A percentile compares a stretch with the other conserved stretches of the same genome.
These are phyloP conservation scores for Tylopilus cervinicoccineus DNA, from an alignment of 768 basidiomycete species.

Conservation along the genomic window DNA sequence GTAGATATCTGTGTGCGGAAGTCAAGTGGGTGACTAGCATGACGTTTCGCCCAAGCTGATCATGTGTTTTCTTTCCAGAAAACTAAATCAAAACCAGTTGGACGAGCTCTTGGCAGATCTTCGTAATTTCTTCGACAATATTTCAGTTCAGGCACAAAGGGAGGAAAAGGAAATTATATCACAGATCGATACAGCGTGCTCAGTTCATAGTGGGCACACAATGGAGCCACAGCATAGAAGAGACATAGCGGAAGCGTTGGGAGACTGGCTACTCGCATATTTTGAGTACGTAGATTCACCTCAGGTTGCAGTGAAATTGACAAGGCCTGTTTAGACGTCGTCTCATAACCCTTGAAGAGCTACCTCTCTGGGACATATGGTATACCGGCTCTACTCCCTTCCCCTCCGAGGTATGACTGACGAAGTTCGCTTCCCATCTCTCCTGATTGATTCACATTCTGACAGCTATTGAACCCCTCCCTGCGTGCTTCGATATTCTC, in stretches of 20 bases:
- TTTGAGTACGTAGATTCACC: slow-evolving; percentile 39
- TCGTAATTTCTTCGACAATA: slow-evolving; percentile 33
- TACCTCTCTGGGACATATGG: slow-evolving; percentile 67
- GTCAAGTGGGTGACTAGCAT: slow-evolving; percentile 39
- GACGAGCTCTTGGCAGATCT: slow-evolving; percentile 39
- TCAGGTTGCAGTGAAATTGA: background rate
- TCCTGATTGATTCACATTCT: background rate
- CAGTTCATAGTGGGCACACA: slow-evolving; percentile 15
- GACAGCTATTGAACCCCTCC: slow-evolving; percentile 67
- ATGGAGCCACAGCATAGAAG: slow-evolving; percentile 15
- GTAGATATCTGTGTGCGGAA: slow-evolving; percentile 44
- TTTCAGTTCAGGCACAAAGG: slow-evolving; percentile 31
- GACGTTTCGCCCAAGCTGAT: slow-evolving; percentile 14
- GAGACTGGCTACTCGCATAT: slow-evolving; percentile 49
- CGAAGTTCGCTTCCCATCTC: background rate
- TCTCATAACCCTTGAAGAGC: slow-evolving; percentile 45
- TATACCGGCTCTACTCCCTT: slow-evolving; percentile 63
- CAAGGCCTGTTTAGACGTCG: slow-evolving; percentile 33
- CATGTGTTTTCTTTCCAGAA: slow-evolving; percentile 28
- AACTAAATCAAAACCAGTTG: slow-evolving; percentile 36
- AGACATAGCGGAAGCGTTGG: slow-evolving; percentile 29
- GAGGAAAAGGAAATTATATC: slow-evolving; percentile 34
- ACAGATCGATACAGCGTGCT: slow-evolving; percentile 19
- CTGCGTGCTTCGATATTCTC: slow-evolving; percentile 56
- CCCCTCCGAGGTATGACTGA: slow-evolving; percentile 55